These are phyloP conservation scores for Leccinum rimulosum DNA, from an alignment of 768 basidiomycete genomes.

Conservation along the genomic window DNA sequence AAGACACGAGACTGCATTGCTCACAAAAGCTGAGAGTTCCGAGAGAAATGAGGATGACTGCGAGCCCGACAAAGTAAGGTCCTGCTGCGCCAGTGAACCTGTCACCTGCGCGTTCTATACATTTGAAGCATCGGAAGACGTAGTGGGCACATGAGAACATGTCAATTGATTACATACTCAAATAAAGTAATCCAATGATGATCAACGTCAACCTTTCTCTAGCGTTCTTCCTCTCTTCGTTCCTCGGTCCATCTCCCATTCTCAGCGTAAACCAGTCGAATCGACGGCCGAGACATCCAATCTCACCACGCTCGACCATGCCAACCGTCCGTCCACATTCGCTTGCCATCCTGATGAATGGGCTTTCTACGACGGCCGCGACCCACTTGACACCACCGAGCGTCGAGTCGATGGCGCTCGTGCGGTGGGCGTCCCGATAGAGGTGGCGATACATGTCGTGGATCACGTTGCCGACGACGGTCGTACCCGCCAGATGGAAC, in stretches of 20 bases:
- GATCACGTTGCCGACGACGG: constrained; percentile 40
- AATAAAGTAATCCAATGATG: constrained; percentile 1
- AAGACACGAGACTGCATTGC: constrained; percentile 28
- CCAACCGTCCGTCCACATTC: constrained; percentile 50
- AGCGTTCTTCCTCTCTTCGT: constrained; percentile 45
- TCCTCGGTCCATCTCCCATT: constrained; percentile 37
- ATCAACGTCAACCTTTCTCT: constrained; percentile 31
- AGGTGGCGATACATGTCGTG: constrained; percentile 53
- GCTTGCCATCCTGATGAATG: constrained; percentile 48
- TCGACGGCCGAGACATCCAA: constrained; percentile 34
- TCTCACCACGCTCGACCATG: constrained; percentile 43
- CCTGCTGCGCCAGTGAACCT: constrained; percentile 86
- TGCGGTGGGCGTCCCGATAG: constrained; percentile 38
- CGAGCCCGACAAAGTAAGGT: constrained; percentile 85
- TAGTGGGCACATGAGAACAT: constrained; percentile 26
- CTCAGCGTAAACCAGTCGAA: constrained; percentile 59
- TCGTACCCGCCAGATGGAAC: constrained; percentile 24
- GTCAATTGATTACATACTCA: not conserved
- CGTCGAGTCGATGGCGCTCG: constrained; percentile 32
- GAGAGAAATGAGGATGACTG: constrained; percentile 61
- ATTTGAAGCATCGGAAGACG: constrained; percentile 58
- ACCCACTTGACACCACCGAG: constrained; percentile 38
- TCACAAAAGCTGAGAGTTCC: constrained; percentile 82
- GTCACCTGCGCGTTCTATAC: constrained; percentile 73
- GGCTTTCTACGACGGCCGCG: constrained; percentile 46